Base-by-base conservation (phyloP, 768 basidiomycete species). In the Pisolithus albus region DNA sequence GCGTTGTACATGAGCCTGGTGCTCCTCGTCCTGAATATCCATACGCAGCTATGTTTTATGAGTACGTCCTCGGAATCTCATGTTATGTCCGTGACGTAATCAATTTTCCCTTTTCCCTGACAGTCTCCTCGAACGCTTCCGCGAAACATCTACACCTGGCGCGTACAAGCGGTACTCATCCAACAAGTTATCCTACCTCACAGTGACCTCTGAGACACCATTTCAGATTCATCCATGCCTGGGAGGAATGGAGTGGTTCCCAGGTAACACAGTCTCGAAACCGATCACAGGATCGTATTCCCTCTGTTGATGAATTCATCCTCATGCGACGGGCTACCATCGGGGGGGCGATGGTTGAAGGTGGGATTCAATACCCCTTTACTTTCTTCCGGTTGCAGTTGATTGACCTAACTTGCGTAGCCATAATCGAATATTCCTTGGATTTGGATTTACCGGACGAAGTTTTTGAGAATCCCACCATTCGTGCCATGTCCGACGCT, bases 11-110 rank as follows among this genome's bases (percentile, higher is more conserved):
- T 1, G 16, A 70, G 39, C 65, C 68, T 10, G 59, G 62, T 0
- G 55, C 56, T 5, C 55, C 64, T 7, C 62, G 63, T 21, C 70
- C 70, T 0, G 51, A 64, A 13, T 66, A 67, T 47, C 61, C 68
- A 10, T 72, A 72, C 34, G 70, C 70, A 23, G 70, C 70, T 26
- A 71, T 71, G 70, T 47, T 71, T 16, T 62, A 72, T 51, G 69
- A 71, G 70, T 71, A 51, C 9, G 70, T 63, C 23, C 54, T 43
- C 46, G 44, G 32, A 13, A 13, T 5, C 6, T 24, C 50, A 18
- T 49, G 36, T 4, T 46, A 36, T 48, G 39, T 48, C 21, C 40
- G 45, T 62, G 50, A 57, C 46, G 8, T 36, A 47, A 47, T 47
- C 53, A 54, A 15, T 43, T 23, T 23, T 23, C 28, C 16, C 26